Base-by-base conservation (phyloP, 2,329 filamentous ascomycete species). In the Metarhizium guizhouense region DNA sequence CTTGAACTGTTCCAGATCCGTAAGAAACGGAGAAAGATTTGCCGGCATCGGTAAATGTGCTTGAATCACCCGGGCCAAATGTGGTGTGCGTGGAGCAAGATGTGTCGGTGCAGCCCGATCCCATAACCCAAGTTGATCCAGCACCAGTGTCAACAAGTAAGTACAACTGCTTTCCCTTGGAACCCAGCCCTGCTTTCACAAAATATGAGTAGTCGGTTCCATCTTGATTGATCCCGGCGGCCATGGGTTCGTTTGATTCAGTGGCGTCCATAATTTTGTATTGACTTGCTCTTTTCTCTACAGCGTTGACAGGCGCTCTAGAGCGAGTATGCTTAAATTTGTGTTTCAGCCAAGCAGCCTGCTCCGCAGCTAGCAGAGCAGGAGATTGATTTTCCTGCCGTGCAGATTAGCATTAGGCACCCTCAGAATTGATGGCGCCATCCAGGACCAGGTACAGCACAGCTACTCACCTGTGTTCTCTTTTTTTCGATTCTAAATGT, bases 61-160 rank as follows among this genome's bases (percentile, higher is more conserved):
- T 78, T 3, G 90, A 95, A 60, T 87, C 80, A 3, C 74, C 70
- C 4, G 78, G 66, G 14, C 87, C 86, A 65, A 90, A 93, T 0
- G 79, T 83, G 63, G 83, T 83, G 68, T 95, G 91, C 61, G 77
- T 74, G 34, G 71, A 67, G 68, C 91, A 96, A 4, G 88, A 81
- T 29, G 76, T 69, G 3, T 82, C 83, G 16, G 69, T 76, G 73
- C 91, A 96, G 54, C 78, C 73, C 16, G 82, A 75, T 34, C 85
- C 82, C 82, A 94, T 94, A 20, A 95, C 82, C 91, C 91, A 96
- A 13, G 86, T 90, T 56, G 88, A 90, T 25, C 81, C 81, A 43
- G 84, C 83, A 30, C 84, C 84, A 7, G 84, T 85, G 65, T 87
- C 84, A 56, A 87, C 71, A 30, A 87, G 75, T 78, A 87, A 80